Evolutionary conservation across 257 asterid species (phyloP).

Genomic region (Primulina eburnea): DNA sequence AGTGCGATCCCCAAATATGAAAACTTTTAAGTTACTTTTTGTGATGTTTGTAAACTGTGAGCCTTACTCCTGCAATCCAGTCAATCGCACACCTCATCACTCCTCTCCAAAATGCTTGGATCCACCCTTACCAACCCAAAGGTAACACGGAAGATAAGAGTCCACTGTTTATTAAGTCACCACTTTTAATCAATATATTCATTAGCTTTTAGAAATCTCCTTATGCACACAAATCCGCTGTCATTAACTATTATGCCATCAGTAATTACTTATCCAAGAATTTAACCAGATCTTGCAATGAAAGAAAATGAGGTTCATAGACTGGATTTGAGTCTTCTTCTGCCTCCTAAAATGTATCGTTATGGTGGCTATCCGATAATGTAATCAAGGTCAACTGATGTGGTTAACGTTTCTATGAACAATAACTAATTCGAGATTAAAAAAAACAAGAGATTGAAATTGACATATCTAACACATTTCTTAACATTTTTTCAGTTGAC

Average conservation of each 20-base stretch:
- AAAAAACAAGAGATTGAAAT: conserved; percentile 4
- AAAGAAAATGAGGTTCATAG: background rate
- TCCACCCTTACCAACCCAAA: background rate
- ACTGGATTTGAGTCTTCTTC: background rate
- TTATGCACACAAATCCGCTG: background rate
- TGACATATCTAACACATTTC: background rate
- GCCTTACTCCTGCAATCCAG: background rate
- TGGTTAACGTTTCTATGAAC: background rate
- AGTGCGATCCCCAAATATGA: background rate
- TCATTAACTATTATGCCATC: background rate
- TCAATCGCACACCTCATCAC: background rate
- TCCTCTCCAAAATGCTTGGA: background rate
- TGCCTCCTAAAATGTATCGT: background rate
- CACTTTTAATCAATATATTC: background rate
- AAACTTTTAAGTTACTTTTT: too few relatives aligned
- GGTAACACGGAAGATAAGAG: conserved; percentile 9
- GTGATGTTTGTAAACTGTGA: background rate
- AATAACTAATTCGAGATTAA: background rate
- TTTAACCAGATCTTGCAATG: conserved; percentile 4
- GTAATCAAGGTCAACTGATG: background rate
- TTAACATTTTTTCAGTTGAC: conserved; percentile 4
- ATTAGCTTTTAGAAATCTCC: conserved; percentile 2
- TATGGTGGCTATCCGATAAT: background rate
- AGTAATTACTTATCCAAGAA: background rate
- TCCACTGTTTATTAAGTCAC: conserved; percentile 9